A percentile compares a stretch with the other conserved stretches of the same genome.
These are phyloP conservation scores for cucumber (Cucumis sativus) DNA, from an alignment of 306 rosid genomes.

Conservation along the genomic window DNA sequence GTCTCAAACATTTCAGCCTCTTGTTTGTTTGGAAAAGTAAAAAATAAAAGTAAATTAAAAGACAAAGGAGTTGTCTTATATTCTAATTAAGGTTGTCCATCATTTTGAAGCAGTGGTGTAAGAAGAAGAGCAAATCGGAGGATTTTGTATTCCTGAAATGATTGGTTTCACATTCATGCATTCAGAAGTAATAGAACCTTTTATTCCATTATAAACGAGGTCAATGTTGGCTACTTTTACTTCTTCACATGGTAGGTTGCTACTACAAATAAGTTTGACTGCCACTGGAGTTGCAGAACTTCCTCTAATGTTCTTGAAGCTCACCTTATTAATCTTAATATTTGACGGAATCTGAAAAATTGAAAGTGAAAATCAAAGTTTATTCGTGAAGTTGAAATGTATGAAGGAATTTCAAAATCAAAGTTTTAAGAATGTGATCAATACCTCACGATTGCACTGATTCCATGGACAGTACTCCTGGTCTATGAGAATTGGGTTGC, in stretches of 20 bases:
- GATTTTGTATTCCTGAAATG: no score
- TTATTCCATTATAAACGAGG: no score
- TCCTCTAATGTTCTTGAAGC: slow-evolving; percentile 30
- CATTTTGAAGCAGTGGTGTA: no score
- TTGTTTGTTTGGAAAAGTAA: no score
- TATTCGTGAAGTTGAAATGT: not conserved
- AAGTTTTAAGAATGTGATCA: not conserved
- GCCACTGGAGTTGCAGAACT: not conserved
- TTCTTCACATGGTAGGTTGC: slow-evolving; percentile 20
- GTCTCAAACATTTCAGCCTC: no score
- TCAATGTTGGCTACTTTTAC: slow-evolving; percentile 13
- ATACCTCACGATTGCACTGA: slow-evolving; percentile 21
- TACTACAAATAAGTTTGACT: slow-evolving; percentile 7
- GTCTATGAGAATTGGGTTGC: slow-evolving; percentile 6
- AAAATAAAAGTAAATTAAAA: no score
- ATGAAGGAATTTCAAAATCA: not conserved
- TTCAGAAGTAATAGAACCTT: no score
- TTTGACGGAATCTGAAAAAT: slow-evolving; percentile 19
- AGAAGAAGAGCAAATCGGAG: no score
- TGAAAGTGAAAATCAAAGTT: no score
- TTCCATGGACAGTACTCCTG: not conserved
- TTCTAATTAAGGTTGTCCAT: no score
- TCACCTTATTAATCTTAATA: slow-evolving; percentile 33
- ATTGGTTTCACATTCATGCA: no score
- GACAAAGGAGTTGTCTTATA: no score